phyloP scores from a whole-genome alignment of 306 rosid genomes.

The Hippophae rhamnoides region DNA sequence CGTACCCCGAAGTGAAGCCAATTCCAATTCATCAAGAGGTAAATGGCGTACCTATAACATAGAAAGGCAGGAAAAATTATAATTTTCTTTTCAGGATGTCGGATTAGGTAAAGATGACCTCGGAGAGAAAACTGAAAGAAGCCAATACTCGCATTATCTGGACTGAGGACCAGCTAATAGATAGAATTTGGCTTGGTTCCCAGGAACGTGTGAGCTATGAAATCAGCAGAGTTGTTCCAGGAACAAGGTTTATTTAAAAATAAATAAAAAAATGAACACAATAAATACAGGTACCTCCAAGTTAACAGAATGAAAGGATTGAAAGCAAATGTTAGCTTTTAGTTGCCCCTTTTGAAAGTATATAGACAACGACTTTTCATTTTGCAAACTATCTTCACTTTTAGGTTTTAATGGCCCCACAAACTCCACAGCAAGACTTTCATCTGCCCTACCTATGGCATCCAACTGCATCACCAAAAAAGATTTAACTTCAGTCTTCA shows the following conservation, averaged over 20 bases:
- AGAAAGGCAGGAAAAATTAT: slow-evolving; percentile 1
- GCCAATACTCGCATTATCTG: no score
- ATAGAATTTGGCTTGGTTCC: no score
- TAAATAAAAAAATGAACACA: slow-evolving; percentile 1
- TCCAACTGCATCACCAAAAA: slow-evolving; percentile 55
- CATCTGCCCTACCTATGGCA: slow-evolving; percentile 85
- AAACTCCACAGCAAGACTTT: slow-evolving; percentile 70
- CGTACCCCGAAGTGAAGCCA: slow-evolving; percentile 86
- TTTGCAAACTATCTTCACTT: slow-evolving; percentile 36
- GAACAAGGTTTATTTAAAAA: slow-evolving; percentile 11
- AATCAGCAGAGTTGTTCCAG: slow-evolving; percentile 2
- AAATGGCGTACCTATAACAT: slow-evolving; percentile 53
- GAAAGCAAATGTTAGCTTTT: slow-evolving; percentile 53
- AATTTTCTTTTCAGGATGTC: not conserved
- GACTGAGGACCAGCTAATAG: no score
- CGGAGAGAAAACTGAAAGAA: not conserved
- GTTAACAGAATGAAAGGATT: slow-evolving; percentile 64
- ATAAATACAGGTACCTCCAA: slow-evolving; percentile 54
- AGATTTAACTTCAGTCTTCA: slow-evolving; percentile 19
- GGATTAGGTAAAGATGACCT: slow-evolving; percentile 2
- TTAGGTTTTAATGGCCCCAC: slow-evolving; percentile 58
- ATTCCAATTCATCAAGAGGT: slow-evolving; percentile 85
- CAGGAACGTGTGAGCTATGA: no score
- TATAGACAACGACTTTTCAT: slow-evolving; percentile 51
- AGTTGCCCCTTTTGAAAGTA: slow-evolving; percentile 78